phyloP scores from a whole-genome alignment of 139 green algal species.

The Volvox reticuliferus region DNA sequence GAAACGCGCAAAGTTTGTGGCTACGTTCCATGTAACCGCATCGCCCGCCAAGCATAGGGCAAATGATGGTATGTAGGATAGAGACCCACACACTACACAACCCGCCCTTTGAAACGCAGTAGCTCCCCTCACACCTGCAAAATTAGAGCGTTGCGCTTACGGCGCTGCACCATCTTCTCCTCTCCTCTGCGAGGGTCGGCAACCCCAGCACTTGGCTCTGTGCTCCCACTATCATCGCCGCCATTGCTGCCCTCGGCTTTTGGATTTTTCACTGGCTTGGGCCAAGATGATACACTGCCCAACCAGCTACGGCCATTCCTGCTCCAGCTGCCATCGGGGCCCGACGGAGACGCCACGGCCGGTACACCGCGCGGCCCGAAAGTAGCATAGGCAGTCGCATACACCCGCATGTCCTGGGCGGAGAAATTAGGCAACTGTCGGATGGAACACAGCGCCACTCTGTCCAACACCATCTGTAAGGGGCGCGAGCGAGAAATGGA shows the following conservation, averaged over 20 bases:
- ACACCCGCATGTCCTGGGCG: constrained; percentile 1
- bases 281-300: not conserved
- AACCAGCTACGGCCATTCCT: not conserved
- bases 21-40: too few relatives aligned
- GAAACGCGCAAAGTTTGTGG: too few relatives aligned
- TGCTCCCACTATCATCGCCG: not conserved
- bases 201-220: not conserved
- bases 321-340: not conserved
- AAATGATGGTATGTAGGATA: too few relatives aligned
- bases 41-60: too few relatives aligned
- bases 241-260: not conserved
- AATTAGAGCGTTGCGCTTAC: not conserved
- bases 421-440: not conserved
- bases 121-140: constrained; percentile 3
- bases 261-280: not conserved
- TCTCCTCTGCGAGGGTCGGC: not conserved
- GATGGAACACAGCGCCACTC: not conserved
- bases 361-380: not conserved
- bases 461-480: constrained; percentile 29
- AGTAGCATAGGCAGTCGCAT: not conserved
- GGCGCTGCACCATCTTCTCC: not conserved
- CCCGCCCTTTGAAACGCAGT: not conserved
- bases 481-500: not conserved
- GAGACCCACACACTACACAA: not conserved
- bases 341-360: too few relatives aligned